Base-by-base conservation (phyloP, 768 basidiomycete genomes). In the Leucogyrophana mollusca region DNA sequence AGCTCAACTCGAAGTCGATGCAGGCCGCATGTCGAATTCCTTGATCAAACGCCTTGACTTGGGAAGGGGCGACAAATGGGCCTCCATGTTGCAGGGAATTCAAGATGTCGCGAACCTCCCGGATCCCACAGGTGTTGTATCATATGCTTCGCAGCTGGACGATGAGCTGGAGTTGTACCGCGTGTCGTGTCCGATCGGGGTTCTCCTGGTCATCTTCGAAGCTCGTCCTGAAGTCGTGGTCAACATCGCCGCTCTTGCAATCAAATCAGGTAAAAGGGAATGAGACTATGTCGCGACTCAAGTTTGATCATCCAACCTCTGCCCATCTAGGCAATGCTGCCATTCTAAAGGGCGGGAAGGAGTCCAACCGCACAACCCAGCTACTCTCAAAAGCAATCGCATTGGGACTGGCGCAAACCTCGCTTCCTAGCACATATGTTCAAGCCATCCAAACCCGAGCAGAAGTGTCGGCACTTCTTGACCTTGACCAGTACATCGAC, bases 161-260 rank as follows among this genome's bases (percentile, higher is more conserved):
- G 88, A 93, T 46, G 78, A 72, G 0, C 74, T 98, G 17, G 90
- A 96, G 54, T 77, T 99, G 3, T 92, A 95, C 67, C 83, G 93
- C 23, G 88, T 98, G 1, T 90, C 95, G 0, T 98, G 95, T 60
- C 94, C 96, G 0, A 94, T 99, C 52, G 96, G 96, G 17, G 94
- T 96, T 1, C 73, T 99, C 10, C 76, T 99, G 41, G 91, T 98
- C 51, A 95, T 99, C 50, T 99, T 99, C 56, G 96, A 98, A 66
- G 90, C 95, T 3, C 79, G 95, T 22, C 96, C 96, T 1, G 96
- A 99, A 64, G 95, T 99, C 10, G 92, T 98, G 20, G 90, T 97
- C 33, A 98, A 98, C 63, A 97, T 99, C 52, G 91, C 96, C 4
- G 81, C 94, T 0, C 72, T 98, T 59, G 95, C 96, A 1, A 90